Evolutionary conservation across 805 yeast species (phyloP), one percentile per base, ranked within the genome.

Genomic region (Tetrapisispora iriomotensis): DNA sequence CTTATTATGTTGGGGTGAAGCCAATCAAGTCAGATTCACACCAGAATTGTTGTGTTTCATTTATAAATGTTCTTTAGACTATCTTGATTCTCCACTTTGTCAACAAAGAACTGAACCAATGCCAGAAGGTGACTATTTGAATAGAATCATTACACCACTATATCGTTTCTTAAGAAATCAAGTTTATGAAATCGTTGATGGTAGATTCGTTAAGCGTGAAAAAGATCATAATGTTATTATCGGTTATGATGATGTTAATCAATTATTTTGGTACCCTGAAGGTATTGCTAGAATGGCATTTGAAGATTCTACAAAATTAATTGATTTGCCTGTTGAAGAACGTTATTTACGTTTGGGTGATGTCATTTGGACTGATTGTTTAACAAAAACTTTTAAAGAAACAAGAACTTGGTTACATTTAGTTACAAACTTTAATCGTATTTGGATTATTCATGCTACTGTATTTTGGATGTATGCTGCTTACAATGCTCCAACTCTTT

Each of bases 191-290:
- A 75, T 82, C 50, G 73, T 74, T 46, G 86, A 82, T 51, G 92
- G 92, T 44, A 78, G 86, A 64, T 82, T 74, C 51, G 80, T 82
- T 45, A 82, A 82, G 63, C 80, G 94, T 67, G 92, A 83, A 68
- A 78, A 68, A 58, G 94, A 83, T 61, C 94, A 83, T 65, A 79
- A 79, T 66, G 68, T 77, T 48, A 68, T 83, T 47, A 74, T 83
- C 54, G 94, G 98, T 64, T 92, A 92, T 64, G 99, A 92, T 70
- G 99, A 92, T 71, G 94, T 92, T 45, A 92, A 92, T 66, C 99
- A 92, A 72, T 74, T 92, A 53, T 92, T 94, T 68, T 92, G 99
- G 99, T 92, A 94, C 67, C 96, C 97, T 35, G 97, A 94, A 68
- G 99, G 98, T 73, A 83, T 92, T 49, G 80, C 94, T 44, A 81